phyloP scores from a whole-genome alignment of 2,329 filamentous ascomycete genomes.

The Rhynchosporium secalis region DNA sequence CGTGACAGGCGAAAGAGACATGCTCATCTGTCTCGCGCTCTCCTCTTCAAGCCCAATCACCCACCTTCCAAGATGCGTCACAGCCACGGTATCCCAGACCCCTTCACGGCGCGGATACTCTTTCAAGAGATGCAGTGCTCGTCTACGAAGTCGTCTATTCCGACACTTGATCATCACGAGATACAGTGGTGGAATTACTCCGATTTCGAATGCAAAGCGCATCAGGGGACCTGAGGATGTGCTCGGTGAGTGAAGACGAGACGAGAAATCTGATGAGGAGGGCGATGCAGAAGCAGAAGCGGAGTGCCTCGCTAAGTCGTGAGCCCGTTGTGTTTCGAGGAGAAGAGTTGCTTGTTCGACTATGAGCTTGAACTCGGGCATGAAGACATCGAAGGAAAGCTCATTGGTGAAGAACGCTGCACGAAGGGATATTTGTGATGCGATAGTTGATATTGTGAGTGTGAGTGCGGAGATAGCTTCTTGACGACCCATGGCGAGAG shows the following conservation, averaged over 20 bases:
- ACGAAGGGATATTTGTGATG: conserved; percentile 24
- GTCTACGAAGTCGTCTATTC: conserved; percentile 54
- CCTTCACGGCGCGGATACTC: conserved; percentile 62
- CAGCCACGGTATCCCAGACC: conserved; percentile 56
- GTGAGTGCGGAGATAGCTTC: conserved; percentile 28
- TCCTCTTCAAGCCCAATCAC: conserved; percentile 29
- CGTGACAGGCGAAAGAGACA: neutral
- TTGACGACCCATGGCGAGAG: conserved; percentile 12
- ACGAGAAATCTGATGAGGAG: neutral
- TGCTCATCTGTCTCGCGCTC: conserved; percentile 16
- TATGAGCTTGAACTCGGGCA: conserved; percentile 24
- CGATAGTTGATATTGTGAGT: conserved; percentile 20
- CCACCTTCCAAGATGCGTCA: conserved; percentile 25
- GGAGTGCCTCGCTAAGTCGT: neutral
- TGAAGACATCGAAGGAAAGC: conserved; percentile 25
- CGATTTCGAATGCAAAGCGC: conserved; percentile 61
- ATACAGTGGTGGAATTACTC: conserved; percentile 63
- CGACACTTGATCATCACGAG: conserved; percentile 65
- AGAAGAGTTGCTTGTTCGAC: conserved; percentile 17
- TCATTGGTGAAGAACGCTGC: conserved; percentile 26
- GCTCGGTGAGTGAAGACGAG: neutral
- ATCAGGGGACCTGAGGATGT: conserved; percentile 9
- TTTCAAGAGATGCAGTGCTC: conserved; percentile 59
- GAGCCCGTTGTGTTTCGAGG: conserved; percentile 19
- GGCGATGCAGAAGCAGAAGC: conserved; percentile 1